phyloP scores from a whole-genome alignment of 2,329 filamentous ascomycete species.

The Penicillium digitatum region DNA sequence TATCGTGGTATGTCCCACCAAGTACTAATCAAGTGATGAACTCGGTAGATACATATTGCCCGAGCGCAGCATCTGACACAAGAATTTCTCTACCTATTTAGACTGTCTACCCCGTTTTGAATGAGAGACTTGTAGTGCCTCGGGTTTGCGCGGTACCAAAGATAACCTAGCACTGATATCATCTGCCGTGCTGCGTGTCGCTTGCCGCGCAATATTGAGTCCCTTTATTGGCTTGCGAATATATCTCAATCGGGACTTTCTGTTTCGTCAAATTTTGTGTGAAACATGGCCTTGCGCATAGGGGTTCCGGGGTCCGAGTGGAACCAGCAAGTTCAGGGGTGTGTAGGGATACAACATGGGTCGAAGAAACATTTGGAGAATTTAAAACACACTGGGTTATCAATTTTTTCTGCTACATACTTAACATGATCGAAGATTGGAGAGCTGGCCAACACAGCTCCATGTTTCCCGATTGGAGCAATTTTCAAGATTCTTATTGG shows the following conservation, averaged over 20 bases:
- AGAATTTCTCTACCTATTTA: not conserved
- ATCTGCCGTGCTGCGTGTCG: conserved; percentile 7
- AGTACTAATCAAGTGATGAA: conserved; percentile 1
- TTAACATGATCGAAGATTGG: not conserved
- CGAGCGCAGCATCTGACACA: not conserved
- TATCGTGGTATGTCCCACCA: not conserved
- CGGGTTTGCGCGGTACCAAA: not conserved
- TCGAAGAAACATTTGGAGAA: not conserved
- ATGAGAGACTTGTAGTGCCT: not conserved
- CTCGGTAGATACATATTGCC: not conserved
- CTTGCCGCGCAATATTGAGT: not conserved
- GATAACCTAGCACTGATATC: not conserved
- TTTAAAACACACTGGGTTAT: not conserved
- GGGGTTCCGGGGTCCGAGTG: conserved; percentile 4
- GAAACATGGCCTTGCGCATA: conserved; percentile 10
- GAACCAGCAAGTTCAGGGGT: conserved; percentile 7
- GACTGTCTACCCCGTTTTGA: not conserved
- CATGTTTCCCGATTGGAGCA: conserved; percentile 13
- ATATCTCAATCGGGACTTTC: not conserved
- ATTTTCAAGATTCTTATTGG: not conserved
- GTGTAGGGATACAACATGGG: not conserved
- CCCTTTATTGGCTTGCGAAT: not conserved
- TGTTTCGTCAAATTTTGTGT: not conserved
- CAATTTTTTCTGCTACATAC: not conserved
- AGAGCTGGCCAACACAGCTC: not conserved